These are phyloP conservation scores for Cyberlindnera galapagoensis DNA, from an alignment of 805 yeast genomes.

Conservation along the genomic window DNA sequence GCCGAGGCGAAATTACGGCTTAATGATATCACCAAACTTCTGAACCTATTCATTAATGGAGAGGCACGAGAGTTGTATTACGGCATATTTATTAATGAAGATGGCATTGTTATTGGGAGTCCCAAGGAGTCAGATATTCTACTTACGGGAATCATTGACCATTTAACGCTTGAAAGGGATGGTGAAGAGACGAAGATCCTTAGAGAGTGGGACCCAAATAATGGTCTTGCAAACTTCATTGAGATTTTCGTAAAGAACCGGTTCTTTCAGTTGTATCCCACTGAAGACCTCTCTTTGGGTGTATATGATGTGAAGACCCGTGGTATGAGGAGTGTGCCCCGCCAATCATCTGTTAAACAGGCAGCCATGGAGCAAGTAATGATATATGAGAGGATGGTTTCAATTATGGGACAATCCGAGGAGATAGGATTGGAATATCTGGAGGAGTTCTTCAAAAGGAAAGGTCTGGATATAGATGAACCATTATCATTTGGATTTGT, in stretches of 20 bases:
- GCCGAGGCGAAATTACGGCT: constrained; percentile 31
- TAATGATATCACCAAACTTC: constrained; percentile 35
- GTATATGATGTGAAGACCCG: constrained; percentile 63
- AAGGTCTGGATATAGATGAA: constrained; percentile 41
- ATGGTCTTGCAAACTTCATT: no score
- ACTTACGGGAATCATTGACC: constrained; percentile 63
- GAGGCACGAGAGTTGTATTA: constrained; percentile 57
- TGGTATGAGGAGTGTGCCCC: constrained; percentile 35
- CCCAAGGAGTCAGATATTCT: constrained; percentile 30
- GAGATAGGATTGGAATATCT: constrained; percentile 35
- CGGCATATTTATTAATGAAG: constrained; percentile 24
- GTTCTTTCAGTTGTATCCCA: no score
- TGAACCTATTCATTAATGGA: constrained; percentile 37
- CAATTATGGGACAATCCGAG: constrained; percentile 26
- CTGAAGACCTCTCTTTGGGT: no score
- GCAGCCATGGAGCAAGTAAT: constrained; percentile 54
- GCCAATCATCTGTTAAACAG: constrained; percentile 40
- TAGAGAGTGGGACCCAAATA: no score
- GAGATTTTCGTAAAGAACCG: no score
- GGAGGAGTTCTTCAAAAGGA: constrained; percentile 38
- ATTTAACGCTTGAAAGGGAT: constrained; percentile 21
- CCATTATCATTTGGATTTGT: constrained; percentile 39
- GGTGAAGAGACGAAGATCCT: no score
- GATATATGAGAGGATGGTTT: constrained; percentile 48
- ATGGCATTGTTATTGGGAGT: constrained; percentile 8